Conservation (phyloP, 2,329 filamentous ascomycete genomes). For the Penicillium sp. region DNA sequence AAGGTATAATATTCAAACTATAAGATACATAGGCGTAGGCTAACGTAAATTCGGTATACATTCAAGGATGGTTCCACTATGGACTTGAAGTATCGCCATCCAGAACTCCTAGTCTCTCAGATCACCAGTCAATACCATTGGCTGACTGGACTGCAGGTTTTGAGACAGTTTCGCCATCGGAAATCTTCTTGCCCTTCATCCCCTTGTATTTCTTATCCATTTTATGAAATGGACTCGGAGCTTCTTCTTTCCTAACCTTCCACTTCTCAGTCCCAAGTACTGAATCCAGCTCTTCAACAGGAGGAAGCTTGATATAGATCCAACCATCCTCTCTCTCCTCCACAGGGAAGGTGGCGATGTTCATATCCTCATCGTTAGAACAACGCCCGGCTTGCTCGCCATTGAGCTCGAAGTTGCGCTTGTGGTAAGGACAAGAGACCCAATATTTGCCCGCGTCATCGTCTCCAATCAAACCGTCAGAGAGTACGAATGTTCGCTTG, state of each 20-base stretch:
- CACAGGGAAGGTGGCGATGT: constrained; percentile 75
- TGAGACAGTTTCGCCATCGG: constrained; percentile 17
- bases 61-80: background rate
- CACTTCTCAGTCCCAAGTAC: constrained; percentile 74
- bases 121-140: constrained; percentile 36
- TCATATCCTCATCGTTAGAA: constrained; percentile 67
- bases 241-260: constrained; percentile 70
- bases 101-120: background rate
- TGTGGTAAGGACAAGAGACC: constrained; percentile 84
- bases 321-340: constrained; percentile 71
- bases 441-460: constrained; percentile 61
- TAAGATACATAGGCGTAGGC: background rate
- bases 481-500: constrained; percentile 83
- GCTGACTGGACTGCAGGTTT: constrained; percentile 15
- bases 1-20: background rate
- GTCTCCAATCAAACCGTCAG: constrained; percentile 74
- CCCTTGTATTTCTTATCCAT: constrained; percentile 55
- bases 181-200: constrained; percentile 51
- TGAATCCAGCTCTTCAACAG: constrained; percentile 72
- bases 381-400: constrained; percentile 64
- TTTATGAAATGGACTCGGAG: constrained; percentile 51
- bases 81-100: background rate
- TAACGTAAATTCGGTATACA: background rate
- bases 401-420: constrained; percentile 77
- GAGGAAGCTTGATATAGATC: constrained; percentile 76